A percentile compares a stretch with the other conserved stretches of the same genome.
These are phyloP conservation scores for Peniophora sp. DNA, from an alignment of 1,284 basidiomycete genomes.

Conservation along the genomic window DNA sequence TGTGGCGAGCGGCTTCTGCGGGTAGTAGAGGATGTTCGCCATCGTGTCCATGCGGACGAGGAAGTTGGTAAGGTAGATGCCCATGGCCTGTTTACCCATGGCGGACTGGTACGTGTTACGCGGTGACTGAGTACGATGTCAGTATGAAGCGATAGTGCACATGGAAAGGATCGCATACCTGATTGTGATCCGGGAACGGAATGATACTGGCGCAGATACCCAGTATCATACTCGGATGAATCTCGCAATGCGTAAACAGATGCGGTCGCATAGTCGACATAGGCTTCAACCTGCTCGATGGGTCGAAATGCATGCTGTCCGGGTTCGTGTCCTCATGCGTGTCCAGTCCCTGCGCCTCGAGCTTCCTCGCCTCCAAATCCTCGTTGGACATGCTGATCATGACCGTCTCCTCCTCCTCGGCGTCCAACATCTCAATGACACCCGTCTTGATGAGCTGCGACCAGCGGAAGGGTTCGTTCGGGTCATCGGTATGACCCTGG, in stretches of 20 bases:
- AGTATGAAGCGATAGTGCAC: slow-evolving; percentile 6
- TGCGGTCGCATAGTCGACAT: slow-evolving; percentile 59
- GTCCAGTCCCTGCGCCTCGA: slow-evolving; percentile 57
- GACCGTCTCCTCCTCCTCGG: slow-evolving; percentile 98
- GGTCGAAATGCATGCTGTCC: slow-evolving; percentile 59
- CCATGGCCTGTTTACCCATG: slow-evolving; percentile 99
- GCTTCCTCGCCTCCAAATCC: slow-evolving; percentile 81
- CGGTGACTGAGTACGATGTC: slow-evolving; percentile 60
- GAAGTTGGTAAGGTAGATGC: slow-evolving; percentile 96
- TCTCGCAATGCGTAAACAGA: slow-evolving; percentile 98
- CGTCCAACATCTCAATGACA: slow-evolving; percentile 92
- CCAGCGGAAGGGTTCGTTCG: slow-evolving; percentile 72
- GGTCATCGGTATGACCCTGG: slow-evolving; percentile 41
- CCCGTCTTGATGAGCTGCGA: slow-evolving; percentile 81
- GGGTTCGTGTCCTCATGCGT: slow-evolving; percentile 46
- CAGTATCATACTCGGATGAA: slow-evolving; percentile 98
- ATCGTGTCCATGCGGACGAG: slow-evolving; percentile 98
- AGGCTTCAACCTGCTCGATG: slow-evolving; percentile 82
- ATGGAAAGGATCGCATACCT: slow-evolving; percentile 46
- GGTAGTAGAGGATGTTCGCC: slow-evolving; percentile 97
- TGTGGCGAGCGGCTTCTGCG: slow-evolving; percentile 97
- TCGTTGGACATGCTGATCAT: slow-evolving; percentile 99
- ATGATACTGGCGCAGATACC: slow-evolving; percentile 98
- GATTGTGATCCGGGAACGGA: slow-evolving; percentile 99
- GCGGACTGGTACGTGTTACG: slow-evolving; percentile 99